Percentiles rank a stretch among this genome's conserved stretches.
These are phyloP conservation scores for Calonectria honghensis DNA, from an alignment of 2,329 filamentous ascomycete species.

Conservation along the genomic window DNA sequence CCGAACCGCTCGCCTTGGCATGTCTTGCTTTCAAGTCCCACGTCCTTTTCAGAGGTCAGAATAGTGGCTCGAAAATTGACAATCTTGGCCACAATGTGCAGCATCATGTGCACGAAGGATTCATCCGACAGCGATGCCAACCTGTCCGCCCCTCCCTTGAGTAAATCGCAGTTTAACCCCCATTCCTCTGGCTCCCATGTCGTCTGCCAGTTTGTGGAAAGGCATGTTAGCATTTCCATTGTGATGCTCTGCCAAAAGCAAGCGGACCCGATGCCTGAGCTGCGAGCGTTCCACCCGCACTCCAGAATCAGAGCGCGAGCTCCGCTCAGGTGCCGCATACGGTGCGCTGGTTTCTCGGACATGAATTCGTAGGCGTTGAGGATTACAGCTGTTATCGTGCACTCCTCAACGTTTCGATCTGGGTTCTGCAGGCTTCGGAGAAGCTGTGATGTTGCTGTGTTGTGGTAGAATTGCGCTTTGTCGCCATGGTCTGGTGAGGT, in stretches of 20 bases:
- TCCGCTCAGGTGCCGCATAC: conserved; percentile 93
- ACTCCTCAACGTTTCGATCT: conserved; percentile 87
- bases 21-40: conserved; percentile 77
- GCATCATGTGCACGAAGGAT: conserved; percentile 89
- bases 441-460: conserved; percentile 87
- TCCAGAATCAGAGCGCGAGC: conserved; percentile 91
- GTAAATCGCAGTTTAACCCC: conserved; percentile 85
- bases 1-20: conserved; percentile 78
- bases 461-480: conserved; percentile 88
- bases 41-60: conserved; percentile 75
- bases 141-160: conserved; percentile 65
- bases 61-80: conserved; percentile 87
- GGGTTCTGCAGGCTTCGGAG: conserved; percentile 87
- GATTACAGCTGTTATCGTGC: conserved; percentile 90
- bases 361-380: conserved; percentile 96
- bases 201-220: conserved; percentile 90
- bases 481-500: conserved; percentile 84
- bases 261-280: conserved; percentile 85
- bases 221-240: conserved; percentile 91
- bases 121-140: conserved; percentile 79
- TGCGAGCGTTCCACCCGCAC: conserved; percentile 89
- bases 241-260: conserved; percentile 97
- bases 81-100: conserved; percentile 92
- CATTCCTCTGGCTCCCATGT: conserved; percentile 94
- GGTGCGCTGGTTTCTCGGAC: conserved; percentile 84